Base-by-base conservation (phyloP, 495 filamentous ascomycete species). In the Penicillium robsamsonii region DNA sequence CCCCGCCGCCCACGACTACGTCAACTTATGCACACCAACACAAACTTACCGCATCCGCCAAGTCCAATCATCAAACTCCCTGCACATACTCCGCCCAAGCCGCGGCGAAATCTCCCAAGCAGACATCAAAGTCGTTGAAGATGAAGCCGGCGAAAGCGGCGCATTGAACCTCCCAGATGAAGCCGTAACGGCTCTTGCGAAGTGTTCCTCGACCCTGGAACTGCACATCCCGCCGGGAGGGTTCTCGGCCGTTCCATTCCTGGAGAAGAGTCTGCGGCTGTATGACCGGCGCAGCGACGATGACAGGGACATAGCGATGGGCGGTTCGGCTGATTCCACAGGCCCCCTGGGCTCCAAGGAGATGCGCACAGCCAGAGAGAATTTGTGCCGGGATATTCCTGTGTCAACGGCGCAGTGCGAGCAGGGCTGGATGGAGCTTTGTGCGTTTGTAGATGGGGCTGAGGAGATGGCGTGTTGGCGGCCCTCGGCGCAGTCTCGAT, bases 11-110 rank as follows among this genome's bases (percentile, higher is more conserved):
- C 69, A 74, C 4, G 79, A 84, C 58, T 84, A 86, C 56, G 87
- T 89, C 41, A 83, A 94, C 52, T 79, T 97, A 57, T 91, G 85
- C 68, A 88, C 87, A 3, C 69, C 81, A 3, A 73, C 76, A 15
- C 78, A 84, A 66, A 92, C 87, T 18, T 97, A 87, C 76, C 84
- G 84, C 30, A 78, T 96, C 48, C 89, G 89, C 18, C 91, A 96
- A 70, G 91, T 96, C 58, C 91, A 93, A 65, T 93, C 91, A 0
- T 96, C 91, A 15, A 97, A 97, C 67, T 87, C 87, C 6, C 73
- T 96, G 35, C 88, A 90, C 69, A 66, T 96, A 8, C 75, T 90
- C 27, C 69, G 77, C 29, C 80, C 90, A n/a, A 78, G 76, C 43
- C 61, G 60, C 4, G 68, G 63, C 12, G 53, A 59, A 3, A 66